Evolutionary conservation across 2,329 filamentous ascomycete genomes (phyloP).

Genomic region (Claviceps sp.): DNA sequence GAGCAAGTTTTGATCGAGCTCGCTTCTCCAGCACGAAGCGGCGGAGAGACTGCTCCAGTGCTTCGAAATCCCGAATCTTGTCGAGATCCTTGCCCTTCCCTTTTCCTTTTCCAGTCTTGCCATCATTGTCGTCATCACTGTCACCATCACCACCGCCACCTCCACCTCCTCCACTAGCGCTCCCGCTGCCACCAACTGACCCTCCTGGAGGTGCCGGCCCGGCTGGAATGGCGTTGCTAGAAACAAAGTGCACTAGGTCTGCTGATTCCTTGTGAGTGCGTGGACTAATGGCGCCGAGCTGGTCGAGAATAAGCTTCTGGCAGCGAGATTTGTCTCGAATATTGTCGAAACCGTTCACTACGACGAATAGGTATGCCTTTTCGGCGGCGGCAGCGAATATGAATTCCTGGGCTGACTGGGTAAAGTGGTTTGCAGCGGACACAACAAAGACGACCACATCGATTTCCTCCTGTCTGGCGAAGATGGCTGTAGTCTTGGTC

Average conservation of each 20-base stretch:
- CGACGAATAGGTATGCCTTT: constrained; percentile 98
- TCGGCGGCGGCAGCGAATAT: constrained; percentile 91
- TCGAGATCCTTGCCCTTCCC: constrained; percentile 80
- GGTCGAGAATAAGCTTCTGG: constrained; percentile 84
- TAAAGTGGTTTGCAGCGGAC: constrained; percentile 95
- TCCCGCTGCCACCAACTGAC: constrained; percentile 39
- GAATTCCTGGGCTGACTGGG: constrained; percentile 93
- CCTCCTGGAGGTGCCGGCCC: constrained; percentile 43
- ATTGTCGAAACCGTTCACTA: constrained; percentile 92
- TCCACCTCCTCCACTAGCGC: constrained; percentile 36
- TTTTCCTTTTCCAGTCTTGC: constrained; percentile 56
- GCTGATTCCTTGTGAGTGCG: constrained; percentile 83
- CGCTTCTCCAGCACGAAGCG: constrained; percentile 94
- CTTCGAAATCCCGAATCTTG: constrained; percentile 79
- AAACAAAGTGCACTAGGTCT: constrained; percentile 94
- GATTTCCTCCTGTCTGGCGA: constrained; percentile 94
- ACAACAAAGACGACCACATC: constrained; percentile 98
- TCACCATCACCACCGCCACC: constrained; percentile 44
- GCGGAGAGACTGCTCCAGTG: constrained; percentile 74
- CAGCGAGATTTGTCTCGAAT: constrained; percentile 87
- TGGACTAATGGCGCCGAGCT: constrained; percentile 77
- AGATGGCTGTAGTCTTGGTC: constrained; percentile 92
- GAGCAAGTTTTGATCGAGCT: constrained; percentile 86
- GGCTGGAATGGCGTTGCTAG: constrained; percentile 85
- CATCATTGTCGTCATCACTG: constrained; percentile 42